Conservation (phyloP, 495 filamentous ascomycete genomes). For the Talaromyces thailandensis region DNA sequence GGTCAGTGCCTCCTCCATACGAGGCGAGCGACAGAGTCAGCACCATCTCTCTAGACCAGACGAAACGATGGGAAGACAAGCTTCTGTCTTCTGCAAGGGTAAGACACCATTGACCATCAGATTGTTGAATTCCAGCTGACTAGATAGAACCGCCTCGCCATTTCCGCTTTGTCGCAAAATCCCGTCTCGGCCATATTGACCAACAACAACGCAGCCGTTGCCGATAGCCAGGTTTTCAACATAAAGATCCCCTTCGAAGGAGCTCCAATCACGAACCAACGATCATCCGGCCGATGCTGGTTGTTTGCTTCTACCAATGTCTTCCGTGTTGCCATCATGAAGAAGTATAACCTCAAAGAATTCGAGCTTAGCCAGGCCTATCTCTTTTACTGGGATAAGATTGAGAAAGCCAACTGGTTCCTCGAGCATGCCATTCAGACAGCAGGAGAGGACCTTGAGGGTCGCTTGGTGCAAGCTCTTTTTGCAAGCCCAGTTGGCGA, state of each 20-base stretch:
- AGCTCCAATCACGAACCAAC: conserved; percentile 75
- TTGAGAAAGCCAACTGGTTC: conserved; percentile 87
- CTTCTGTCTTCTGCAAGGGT: conserved; percentile 16
- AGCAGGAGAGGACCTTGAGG: conserved; percentile 54
- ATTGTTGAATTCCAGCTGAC: not conserved
- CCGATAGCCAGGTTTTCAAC: conserved; percentile 73
- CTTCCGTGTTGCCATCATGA: conserved; percentile 77
- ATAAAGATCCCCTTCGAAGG: conserved; percentile 75
- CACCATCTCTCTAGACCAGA: conserved; percentile 9
- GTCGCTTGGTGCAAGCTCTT: conserved; percentile 58
- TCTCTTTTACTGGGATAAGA: conserved; percentile 92
- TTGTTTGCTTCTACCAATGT: conserved; percentile 82
- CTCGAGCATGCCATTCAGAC: conserved; percentile 74
- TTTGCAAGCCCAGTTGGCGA: conserved; percentile 61
- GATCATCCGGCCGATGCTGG: conserved; percentile 75
- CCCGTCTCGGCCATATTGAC: conserved; percentile 44
- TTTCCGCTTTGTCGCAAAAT: conserved; percentile 54
- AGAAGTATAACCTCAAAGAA: conserved; percentile 62
- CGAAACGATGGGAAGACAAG: conserved; percentile 13
- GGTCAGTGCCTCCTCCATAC: conserved; percentile 10
- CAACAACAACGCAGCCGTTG: conserved; percentile 37
- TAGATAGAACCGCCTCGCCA: conserved; percentile 52
- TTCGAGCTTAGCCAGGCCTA: conserved; percentile 82
- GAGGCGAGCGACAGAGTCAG: conserved; percentile 10
- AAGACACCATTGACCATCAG: not conserved